These are phyloP conservation scores for Leishmania major DNA, from an alignment of 208 protist species.

Conservation along the genomic window DNA sequence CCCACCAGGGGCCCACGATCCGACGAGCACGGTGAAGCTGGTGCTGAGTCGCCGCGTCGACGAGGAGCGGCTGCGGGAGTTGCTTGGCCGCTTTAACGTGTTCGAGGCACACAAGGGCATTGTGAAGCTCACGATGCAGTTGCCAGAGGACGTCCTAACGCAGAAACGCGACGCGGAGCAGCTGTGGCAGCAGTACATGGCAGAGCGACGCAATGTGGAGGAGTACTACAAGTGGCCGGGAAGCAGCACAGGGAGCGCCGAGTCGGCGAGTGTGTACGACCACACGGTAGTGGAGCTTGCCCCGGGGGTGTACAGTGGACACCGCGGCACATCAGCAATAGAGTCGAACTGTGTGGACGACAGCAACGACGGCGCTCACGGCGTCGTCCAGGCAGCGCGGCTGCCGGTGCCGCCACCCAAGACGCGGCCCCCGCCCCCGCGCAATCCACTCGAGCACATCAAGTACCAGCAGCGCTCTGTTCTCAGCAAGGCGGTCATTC, in stretches of 20 bases:
- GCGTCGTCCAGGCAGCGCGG: conserved; percentile 51
- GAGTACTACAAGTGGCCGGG: conserved; percentile 81
- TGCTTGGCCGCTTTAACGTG: conserved; percentile 83
- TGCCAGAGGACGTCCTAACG: conserved; percentile 68
- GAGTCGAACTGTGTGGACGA: background rate
- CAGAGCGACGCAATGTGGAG: conserved; percentile 64
- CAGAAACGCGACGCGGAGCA: conserved; percentile 82
- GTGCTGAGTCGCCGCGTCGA: conserved; percentile 69
- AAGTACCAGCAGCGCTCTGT: conserved; percentile 59
- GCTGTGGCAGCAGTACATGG: conserved; percentile 77
- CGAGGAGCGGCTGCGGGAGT: conserved; percentile 61
- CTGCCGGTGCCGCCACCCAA: conserved; percentile 72
- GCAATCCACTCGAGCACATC: conserved; percentile 80
- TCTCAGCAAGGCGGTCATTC: conserved; percentile 69
- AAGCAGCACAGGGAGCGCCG: background rate
- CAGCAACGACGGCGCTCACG: conserved; percentile 24
- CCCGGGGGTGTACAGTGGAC: conserved; percentile 56
- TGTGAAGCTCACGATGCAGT: conserved; percentile 58
- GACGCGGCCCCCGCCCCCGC: conserved; percentile 41
- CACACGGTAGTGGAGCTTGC: conserved; percentile 77
- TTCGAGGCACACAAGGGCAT: conserved; percentile 88
- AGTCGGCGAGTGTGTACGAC: conserved; percentile 63
- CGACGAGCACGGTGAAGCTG: conserved; percentile 68
- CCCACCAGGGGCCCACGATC: conserved; percentile 64
- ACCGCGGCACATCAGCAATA: background rate